Evolutionary conservation across 1,139 yeast genomes (phyloP).

Genomic region (Yamadazyma songkhlaensis): DNA sequence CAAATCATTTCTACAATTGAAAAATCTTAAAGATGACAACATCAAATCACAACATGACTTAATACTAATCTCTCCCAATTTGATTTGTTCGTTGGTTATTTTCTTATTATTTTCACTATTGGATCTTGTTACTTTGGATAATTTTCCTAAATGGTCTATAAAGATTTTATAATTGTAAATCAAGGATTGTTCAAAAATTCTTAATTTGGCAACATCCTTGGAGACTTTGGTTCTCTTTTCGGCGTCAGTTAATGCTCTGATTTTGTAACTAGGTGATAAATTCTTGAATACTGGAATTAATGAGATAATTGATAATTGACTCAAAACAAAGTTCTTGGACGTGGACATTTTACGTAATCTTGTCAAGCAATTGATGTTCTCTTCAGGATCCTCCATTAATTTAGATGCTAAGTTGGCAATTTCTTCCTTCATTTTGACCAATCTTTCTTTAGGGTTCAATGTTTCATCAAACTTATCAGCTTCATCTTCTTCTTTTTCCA

Average conservation of each 20-base stretch:
- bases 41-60: slow-evolving; percentile 78
- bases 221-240: slow-evolving; percentile 83
- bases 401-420: slow-evolving; percentile 79
- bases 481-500: slow-evolving; percentile 19
- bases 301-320: slow-evolving; percentile 74
- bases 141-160: slow-evolving; percentile 50
- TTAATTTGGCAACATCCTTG: slow-evolving; percentile 71
- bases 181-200: slow-evolving; percentile 77
- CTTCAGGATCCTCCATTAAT: slow-evolving; percentile 88
- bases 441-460: slow-evolving; percentile 55
- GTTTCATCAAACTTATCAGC: slow-evolving; percentile 46
- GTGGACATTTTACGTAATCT: slow-evolving; percentile 71
- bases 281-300: slow-evolving; percentile 82
- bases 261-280: slow-evolving; percentile 84
- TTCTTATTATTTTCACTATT: slow-evolving; percentile 42
- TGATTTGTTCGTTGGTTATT: slow-evolving; percentile 34
- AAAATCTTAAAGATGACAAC: slow-evolving; percentile 64
- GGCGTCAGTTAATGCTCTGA: slow-evolving; percentile 74
- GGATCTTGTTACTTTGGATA: slow-evolving; percentile 37
- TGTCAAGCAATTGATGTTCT: slow-evolving; percentile 62
- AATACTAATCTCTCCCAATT: slow-evolving; percentile 58
- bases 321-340: slow-evolving; percentile 63
- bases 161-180: slow-evolving; percentile 70
- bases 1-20: slow-evolving; percentile 76
- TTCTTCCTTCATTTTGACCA: slow-evolving; percentile 70